A percentile compares a stretch with the other conserved stretches of the same genome.
Evolutionary conservation across 2,329 filamentous ascomycete genomes (phyloP).

Genomic region (Claviceps arundinis): DNA sequence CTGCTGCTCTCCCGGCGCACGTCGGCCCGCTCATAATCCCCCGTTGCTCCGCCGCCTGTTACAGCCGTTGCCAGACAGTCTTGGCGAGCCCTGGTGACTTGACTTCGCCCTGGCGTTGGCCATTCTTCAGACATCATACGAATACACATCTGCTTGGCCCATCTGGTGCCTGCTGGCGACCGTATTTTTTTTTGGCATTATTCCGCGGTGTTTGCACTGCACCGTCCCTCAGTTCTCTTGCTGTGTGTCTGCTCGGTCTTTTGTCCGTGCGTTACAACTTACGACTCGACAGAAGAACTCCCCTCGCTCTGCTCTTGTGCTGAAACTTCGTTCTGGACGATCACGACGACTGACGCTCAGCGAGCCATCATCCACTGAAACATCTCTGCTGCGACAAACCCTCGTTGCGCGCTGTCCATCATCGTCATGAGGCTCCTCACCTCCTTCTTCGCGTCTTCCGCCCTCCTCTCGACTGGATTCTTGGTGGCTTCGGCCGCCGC

Average conservation of each 20-base stretch:
- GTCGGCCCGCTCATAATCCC: not conserved
- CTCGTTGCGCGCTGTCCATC: not conserved
- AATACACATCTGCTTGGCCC: no score
- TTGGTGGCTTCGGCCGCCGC: constrained; percentile 20
- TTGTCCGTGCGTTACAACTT: not conserved
- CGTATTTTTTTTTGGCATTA: not conserved
- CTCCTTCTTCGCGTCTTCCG: constrained; percentile 13
- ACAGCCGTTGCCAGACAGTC: no score
- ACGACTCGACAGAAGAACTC: not conserved
- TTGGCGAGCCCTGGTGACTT: no score
- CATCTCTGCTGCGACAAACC: not conserved
- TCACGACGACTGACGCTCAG: not conserved
- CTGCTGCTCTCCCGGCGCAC: not conserved
- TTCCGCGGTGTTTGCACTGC: not conserved
- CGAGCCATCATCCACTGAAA: not conserved
- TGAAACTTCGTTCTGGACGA: not conserved
- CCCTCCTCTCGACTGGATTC: constrained; percentile 15
- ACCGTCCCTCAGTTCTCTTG: not conserved
- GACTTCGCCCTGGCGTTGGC: no score
- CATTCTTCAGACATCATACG: no score
- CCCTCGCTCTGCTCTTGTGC: no score
- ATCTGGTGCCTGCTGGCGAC: not conserved
- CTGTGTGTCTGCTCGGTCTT: not conserved
- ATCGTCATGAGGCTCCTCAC: constrained; percentile 15
- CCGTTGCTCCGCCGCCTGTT: not conserved